Conservation (phyloP, 768 basidiomycete species). For the Wakefieldia striispora region DNA sequence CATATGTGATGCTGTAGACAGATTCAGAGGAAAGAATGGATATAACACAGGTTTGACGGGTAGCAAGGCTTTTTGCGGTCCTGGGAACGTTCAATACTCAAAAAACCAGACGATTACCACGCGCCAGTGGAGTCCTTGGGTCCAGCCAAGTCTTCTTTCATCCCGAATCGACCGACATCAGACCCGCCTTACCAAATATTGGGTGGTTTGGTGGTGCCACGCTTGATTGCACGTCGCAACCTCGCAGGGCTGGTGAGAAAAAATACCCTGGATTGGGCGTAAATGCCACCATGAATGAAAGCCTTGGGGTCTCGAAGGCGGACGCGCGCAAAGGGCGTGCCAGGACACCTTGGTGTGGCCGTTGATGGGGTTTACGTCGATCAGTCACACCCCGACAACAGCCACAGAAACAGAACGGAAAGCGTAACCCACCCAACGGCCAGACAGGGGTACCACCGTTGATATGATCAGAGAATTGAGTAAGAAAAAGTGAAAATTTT, state of each 20-base stretch:
- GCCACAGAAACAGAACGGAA: constrained; percentile 14
- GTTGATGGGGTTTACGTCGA: constrained; percentile 9
- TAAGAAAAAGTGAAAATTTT: constrained; percentile 11
- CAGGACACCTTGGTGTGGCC: constrained; percentile 17
- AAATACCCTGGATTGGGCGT: constrained; percentile 24
- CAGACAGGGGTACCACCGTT: background rate
- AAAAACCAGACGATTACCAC: constrained; percentile 25
- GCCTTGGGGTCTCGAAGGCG: constrained; percentile 13
- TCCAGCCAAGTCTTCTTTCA: constrained; percentile 28
- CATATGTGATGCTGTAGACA: background rate
- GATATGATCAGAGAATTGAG: constrained; percentile 7
- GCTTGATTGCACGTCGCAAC: constrained; percentile 11
- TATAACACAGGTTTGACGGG: constrained; percentile 18
- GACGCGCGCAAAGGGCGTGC: constrained; percentile 32
- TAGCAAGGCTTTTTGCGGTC: constrained; percentile 1
- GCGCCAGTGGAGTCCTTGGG: constrained; percentile 25
- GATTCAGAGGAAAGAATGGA: constrained; percentile 7
- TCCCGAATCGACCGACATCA: background rate
- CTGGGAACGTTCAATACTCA: background rate
- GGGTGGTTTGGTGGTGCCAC: constrained; percentile 6
- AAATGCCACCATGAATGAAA: constrained; percentile 13
- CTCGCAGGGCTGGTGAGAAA: constrained; percentile 21
- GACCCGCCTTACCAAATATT: constrained; percentile 23
- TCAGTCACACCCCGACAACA: constrained; percentile 9
- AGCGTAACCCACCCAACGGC: background rate